Base-by-base conservation (phyloP, 2,329 filamentous ascomycete species). In the Colletotrichum navitas region DNA sequence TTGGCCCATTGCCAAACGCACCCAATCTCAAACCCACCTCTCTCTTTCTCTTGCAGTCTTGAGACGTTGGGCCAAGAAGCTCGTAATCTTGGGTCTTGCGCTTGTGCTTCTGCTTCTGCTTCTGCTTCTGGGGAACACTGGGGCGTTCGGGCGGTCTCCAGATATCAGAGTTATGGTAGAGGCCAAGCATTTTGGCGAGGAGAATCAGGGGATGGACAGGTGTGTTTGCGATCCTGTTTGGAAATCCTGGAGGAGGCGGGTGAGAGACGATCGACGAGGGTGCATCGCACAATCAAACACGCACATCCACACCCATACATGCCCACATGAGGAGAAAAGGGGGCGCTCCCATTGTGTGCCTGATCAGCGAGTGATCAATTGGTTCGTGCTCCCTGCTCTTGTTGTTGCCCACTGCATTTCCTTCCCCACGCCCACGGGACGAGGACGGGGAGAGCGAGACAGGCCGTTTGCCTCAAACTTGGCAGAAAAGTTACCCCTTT, bases 161-260 rank as follows among this genome's bases (percentile, higher is more conserved):
- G 41, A 54, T 41, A 52, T 63, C 59, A 43, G 43, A 64, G 60
- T 55, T 45, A 45, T 26, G 54, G 36, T 63, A 55, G 21, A 64
- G 26, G 65, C 65, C 65, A 68, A 72, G 69, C 66, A 68, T 64
- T 72, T 72, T 67, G 47, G 59, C 65, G 66, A 72, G 65, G 69
- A 34, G 61, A 63, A 52, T 52, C 47, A 63, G 58, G 68, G 64
- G 58, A 68, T 36, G 65, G 64, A 69, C 69, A 54, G 58, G 68
- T 69, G 69, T 64, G 69, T 47, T 55, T 55, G 66, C 52, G 54
- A 69, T 64, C 54, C 69, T 60, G 65, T 72, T 61, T 72, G 69
- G 69, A 55, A 69, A 69, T 63, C 68, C 63, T 61, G 65, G 69
- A 63, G 54, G 59, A 59, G 54, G 45, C 65, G 52, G 59, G 59